These are phyloP conservation scores for Candolleomyces aberdarensis DNA, from an alignment of 768 basidiomycete genomes.

Conservation along the genomic window DNA sequence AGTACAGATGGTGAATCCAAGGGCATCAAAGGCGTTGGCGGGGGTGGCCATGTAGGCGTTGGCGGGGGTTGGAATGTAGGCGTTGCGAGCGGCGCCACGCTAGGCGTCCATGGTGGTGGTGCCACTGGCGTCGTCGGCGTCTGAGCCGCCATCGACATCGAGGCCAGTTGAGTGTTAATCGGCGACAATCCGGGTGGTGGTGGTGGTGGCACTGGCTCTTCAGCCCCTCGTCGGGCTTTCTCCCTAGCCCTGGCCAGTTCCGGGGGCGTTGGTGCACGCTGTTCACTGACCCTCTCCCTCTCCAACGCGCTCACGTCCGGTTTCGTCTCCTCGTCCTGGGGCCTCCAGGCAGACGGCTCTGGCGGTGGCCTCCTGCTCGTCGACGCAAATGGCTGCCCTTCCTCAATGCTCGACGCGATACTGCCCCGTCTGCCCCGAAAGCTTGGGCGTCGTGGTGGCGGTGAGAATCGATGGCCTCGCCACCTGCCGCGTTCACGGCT, in stretches of 20 bases:
- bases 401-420: neutral
- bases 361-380: neutral
- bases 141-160: neutral
- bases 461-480: neutral
- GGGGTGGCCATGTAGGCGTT: neutral
- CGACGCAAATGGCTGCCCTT: neutral
- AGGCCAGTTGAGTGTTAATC: neutral
- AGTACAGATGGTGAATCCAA: neutral
- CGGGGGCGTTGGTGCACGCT: neutral
- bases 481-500: neutral
- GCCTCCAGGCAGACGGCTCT: neutral
- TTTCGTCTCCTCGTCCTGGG: neutral
- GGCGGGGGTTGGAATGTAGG: neutral
- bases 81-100: neutral
- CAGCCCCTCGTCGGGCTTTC: neutral
- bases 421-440: neutral
- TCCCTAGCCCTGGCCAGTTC: neutral
- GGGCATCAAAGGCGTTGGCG: neutral
- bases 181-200: neutral
- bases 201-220: neutral
- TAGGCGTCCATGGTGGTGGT: neutral
- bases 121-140: too few species aligned
- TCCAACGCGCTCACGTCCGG: neutral
- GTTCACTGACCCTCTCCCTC: neutral
- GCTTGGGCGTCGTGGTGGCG: neutral